A percentile compares a stretch with the other conserved stretches of the same genome.
phyloP scores from a whole-genome alignment of 352 stramenopile species.

The Phytophthora parvispora region DNA sequence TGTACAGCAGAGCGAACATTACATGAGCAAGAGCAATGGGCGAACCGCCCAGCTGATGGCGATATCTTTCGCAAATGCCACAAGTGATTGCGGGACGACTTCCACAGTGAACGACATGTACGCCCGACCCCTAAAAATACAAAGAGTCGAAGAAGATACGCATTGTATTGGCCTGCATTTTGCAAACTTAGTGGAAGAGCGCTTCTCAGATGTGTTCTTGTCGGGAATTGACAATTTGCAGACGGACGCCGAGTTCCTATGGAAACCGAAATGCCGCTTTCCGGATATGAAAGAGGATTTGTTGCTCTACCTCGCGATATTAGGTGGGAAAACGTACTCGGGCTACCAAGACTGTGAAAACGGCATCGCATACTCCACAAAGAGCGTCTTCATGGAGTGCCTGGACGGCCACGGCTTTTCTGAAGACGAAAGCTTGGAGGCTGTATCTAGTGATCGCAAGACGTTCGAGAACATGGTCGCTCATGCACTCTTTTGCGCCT shows the following conservation, averaged over 20 bases:
- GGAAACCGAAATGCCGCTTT: neutral
- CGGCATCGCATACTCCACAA: neutral
- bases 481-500: neutral
- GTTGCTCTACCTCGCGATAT: neutral
- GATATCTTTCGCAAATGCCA: neutral
- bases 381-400: neutral
- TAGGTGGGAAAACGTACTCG: neutral
- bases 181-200: constrained; percentile 13
- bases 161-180: constrained; percentile 16
- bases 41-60: neutral
- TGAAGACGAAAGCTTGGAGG: neutral
- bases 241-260: neutral
- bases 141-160: neutral
- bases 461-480: neutral
- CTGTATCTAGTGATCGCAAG: neutral
- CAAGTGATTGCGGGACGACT: too few species aligned
- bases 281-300: neutral
- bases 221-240: neutral
- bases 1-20: neutral
- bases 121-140: neutral
- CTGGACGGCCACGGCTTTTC: neutral
- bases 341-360: neutral
- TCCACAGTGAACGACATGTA: neutral
- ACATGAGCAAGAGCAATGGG: neutral
- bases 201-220: neutral